Base-by-base conservation (phyloP, 495 filamentous ascomycete genomes). In the Xylaria cubensis region DNA sequence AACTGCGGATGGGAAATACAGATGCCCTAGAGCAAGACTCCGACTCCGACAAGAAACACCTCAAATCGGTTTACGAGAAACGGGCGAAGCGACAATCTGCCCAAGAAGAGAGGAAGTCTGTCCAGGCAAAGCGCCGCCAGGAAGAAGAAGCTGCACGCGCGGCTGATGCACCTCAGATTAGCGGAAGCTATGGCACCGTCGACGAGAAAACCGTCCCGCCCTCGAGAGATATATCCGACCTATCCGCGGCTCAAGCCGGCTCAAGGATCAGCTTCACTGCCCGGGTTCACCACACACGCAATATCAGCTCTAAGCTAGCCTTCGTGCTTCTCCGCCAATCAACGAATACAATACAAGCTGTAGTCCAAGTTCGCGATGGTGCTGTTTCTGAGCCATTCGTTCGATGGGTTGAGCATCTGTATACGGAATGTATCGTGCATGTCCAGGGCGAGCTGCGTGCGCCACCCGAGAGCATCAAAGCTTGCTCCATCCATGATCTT, bases 271-370 rank as follows among this genome's bases (percentile, higher is more conserved):
- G 88, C 32, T 94, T 98, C 81, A 90, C 92, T 36, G 95, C 94
- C 26, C 90, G 95, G 59, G 85, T 98, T 24, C 93, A 97, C 79
- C 95, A 94, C 82, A 86, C 94, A 29, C 88, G 95, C 66, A 88
- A 90, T 67, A 88, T 97, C 85, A 95, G 93, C 80, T 89, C 93
- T 61, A 95, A 95, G 77, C 85, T 98, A 69, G 93, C 92, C 64
- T 98, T 98, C 80, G 84, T 98, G 75, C 87, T 97, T 79, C 88
- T 98, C 66, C 87, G 94, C 62, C 92, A 97, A 82, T 90, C 93
- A 73, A 88, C 89, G 48, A 86, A 90, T 75, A 97, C 94, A 55
- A 88, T 98, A 19, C 95, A 98, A 83, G 94, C 91, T 48, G 89
- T 94, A 77, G 82, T 94, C 59, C 84, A 90, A 21, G 84, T 84